These are phyloP conservation scores for Amanita pallidorosea DNA, from an alignment of 768 basidiomycete genomes.

Conservation along the genomic window DNA sequence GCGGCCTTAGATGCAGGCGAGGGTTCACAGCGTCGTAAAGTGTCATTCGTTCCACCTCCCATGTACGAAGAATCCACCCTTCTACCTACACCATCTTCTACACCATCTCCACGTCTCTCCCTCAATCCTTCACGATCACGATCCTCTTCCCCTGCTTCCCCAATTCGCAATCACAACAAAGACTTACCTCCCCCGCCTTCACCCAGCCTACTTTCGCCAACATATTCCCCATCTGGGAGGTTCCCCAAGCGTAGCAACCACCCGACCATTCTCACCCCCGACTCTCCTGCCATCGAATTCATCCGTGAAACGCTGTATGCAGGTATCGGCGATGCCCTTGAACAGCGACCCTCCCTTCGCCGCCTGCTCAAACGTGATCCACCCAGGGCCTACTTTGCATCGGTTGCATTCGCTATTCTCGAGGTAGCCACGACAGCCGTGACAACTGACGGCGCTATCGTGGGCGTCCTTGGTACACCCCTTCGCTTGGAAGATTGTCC, in stretches of 20 bases:
- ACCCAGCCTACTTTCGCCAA: conserved; percentile 2
- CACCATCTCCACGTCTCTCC: conserved; percentile 12
- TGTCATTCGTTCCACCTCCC: conserved; percentile 62
- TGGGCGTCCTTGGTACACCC: conserved; percentile 46
- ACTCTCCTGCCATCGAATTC: conserved; percentile 58
- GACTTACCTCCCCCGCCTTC: conserved; percentile 2
- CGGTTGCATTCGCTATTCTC: conserved; percentile 63
- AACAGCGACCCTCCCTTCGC: conserved; percentile 43
- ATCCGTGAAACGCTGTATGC: conserved; percentile 90
- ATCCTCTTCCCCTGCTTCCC: neutral
- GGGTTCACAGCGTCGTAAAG: conserved; percentile 29
- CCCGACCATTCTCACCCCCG: conserved; percentile 32
- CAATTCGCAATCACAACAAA: neutral
- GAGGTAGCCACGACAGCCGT: conserved; percentile 43
- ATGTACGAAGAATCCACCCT: conserved; percentile 33
- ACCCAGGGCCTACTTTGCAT: conserved; percentile 70
- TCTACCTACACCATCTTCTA: conserved; percentile 9
- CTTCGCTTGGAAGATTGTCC: conserved; percentile 58
- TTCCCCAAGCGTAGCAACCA: conserved; percentile 17
- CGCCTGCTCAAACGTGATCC: conserved; percentile 50
- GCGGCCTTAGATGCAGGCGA: conserved; percentile 64
- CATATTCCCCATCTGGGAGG: neutral
- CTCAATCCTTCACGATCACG: neutral
- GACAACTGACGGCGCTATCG: conserved; percentile 34
- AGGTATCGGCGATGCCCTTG: conserved; percentile 60